Conservation (phyloP, 176 grass and related monocot species). For the Carex scoparia region DNA sequence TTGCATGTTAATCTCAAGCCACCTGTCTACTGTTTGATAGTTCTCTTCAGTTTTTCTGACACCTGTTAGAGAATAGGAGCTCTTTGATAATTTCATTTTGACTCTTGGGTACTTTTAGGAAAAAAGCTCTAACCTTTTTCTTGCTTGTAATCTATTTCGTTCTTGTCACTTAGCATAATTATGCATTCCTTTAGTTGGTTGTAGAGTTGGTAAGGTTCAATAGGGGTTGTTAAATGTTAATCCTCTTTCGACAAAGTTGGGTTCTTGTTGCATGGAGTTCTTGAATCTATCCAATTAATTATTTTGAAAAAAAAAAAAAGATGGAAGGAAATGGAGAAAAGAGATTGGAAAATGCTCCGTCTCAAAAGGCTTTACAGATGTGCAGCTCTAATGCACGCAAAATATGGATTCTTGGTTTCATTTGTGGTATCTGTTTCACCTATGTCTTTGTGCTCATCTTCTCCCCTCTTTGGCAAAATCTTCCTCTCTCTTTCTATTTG, state of each 20-base stretch:
- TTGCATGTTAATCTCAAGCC: neutral
- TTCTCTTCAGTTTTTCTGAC: neutral
- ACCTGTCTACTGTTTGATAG: neutral
- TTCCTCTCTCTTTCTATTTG: neutral
- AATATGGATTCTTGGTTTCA: slow-evolving; percentile 49
- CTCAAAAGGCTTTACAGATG: slow-evolving; percentile 44
- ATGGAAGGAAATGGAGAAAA: slow-evolving; percentile 13
- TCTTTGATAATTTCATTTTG: neutral
- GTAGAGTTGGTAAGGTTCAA: neutral
- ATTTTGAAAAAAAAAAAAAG: neutral
- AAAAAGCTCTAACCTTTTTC: neutral
- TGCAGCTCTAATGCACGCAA: slow-evolving; percentile 44
- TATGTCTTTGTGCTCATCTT: slow-evolving; percentile 35
- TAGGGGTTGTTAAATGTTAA: slow-evolving; percentile 17
- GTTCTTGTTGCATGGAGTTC: neutral
- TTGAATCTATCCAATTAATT: neutral
- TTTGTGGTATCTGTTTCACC: slow-evolving; percentile 49
- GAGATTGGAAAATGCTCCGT: slow-evolving; percentile 41
- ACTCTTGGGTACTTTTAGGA: neutral
- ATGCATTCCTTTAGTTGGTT: slow-evolving; percentile 19
- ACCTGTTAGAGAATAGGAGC: neutral
- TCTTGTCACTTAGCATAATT: neutral
- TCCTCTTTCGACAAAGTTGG: neutral
- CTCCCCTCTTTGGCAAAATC: neutral
- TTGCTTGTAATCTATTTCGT: neutral